phyloP scores from a whole-genome alignment of 1,284 basidiomycete species.

The Megacollybia platyphylla region DNA sequence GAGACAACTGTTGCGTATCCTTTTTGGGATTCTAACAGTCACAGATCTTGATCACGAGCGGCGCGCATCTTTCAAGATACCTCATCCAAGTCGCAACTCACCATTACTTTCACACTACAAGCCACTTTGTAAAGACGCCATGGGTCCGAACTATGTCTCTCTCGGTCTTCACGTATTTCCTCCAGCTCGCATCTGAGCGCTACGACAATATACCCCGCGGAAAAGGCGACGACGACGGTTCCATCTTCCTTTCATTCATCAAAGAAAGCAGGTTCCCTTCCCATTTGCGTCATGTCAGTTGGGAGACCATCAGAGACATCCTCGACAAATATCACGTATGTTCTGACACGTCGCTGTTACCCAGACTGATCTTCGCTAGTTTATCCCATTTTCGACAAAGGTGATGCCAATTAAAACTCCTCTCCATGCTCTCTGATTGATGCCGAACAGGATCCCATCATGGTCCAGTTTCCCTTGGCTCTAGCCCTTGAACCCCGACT shows the following conservation, averaged over 20 bases:
- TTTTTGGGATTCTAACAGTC: conserved; percentile 8
- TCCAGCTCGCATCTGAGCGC: conserved; percentile 38
- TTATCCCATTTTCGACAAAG: conserved; percentile 63
- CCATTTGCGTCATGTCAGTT: conserved; percentile 38
- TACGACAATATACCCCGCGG: conserved; percentile 53
- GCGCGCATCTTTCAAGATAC: conserved; percentile 66
- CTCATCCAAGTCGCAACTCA: conserved; percentile 63
- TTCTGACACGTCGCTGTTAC: conserved; percentile 5
- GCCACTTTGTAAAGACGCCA: conserved; percentile 57
- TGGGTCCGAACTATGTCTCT: conserved; percentile 58
- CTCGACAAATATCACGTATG: conserved; percentile 57
- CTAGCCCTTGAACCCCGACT: conserved; percentile 62
- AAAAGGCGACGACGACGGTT: conserved; percentile 58
- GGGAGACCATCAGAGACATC: conserved; percentile 51
- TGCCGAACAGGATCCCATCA: conserved; percentile 49
- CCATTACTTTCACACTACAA: conserved; percentile 58
- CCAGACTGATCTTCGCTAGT: conserved; percentile 25
- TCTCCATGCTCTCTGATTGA: conserved; percentile 8
- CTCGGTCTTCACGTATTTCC: conserved; percentile 46
- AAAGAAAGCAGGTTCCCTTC: conserved; percentile 51
- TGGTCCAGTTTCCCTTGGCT: conserved; percentile 61
- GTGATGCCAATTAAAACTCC: conserved; percentile 18
- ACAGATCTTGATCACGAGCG: conserved; percentile 59
- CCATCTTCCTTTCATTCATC: conserved; percentile 46
- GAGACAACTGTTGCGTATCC: conserved; percentile 18